These are phyloP conservation scores for Saccharomycopsis synnaedendra DNA, from an alignment of 805 yeast genomes.

Conservation along the genomic window DNA sequence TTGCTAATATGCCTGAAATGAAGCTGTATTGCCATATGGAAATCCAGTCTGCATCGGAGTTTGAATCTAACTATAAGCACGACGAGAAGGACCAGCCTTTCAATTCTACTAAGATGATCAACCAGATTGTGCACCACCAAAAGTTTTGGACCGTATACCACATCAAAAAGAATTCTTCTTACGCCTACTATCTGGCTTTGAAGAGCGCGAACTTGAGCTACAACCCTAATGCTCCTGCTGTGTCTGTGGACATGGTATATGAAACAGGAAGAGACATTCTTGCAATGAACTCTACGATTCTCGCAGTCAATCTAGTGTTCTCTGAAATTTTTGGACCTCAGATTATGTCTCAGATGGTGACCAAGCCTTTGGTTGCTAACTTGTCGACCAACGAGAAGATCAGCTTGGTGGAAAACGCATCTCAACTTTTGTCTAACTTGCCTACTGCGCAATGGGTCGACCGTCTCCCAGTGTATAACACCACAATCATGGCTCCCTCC, in stretches of 20 bases:
- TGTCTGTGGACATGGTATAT: slow-evolving; percentile 28
- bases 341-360: slow-evolving; percentile 1
- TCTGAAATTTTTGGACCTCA: slow-evolving; percentile 11
- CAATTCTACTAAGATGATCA: slow-evolving; percentile 25
- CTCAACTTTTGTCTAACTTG: slow-evolving; percentile 22
- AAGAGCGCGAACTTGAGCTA: slow-evolving; percentile 2
- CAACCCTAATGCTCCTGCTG: slow-evolving; percentile 1
- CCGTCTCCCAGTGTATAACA: slow-evolving; percentile 29
- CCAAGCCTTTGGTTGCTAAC: slow-evolving; percentile 4
- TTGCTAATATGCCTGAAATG: slow-evolving; percentile 6
- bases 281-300: slow-evolving; percentile 30
- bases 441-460: slow-evolving; percentile 26
- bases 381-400: slow-evolving; percentile 15
- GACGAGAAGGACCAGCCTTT: slow-evolving; percentile 2
- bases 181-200: slow-evolving; percentile 18
- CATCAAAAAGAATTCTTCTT: slow-evolving; percentile 35
- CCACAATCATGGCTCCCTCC: slow-evolving; percentile 42
- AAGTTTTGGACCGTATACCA: slow-evolving; percentile 49
- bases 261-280: slow-evolving; percentile 51
- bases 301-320: slow-evolving; percentile 25
- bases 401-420: slow-evolving; percentile 18
- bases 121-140: slow-evolving; percentile 36
- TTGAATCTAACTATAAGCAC: slow-evolving; percentile 1
- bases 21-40: slow-evolving; percentile 17
- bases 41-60: slow-evolving; percentile 5